phyloP scores from a whole-genome alignment of 2,329 filamentous ascomycete genomes.

The Myotisia sp. region DNA sequence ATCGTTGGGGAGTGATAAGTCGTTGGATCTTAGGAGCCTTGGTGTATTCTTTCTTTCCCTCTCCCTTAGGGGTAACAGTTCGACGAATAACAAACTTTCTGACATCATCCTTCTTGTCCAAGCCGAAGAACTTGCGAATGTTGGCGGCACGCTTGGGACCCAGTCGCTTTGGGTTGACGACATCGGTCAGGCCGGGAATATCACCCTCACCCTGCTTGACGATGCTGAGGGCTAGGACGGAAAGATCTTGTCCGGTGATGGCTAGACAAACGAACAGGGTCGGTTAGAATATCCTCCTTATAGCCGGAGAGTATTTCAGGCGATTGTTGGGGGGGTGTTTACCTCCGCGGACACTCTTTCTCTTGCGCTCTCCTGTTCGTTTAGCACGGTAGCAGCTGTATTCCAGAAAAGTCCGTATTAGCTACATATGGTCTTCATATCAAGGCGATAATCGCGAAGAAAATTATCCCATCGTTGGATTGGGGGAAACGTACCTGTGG shows the following conservation, averaged over 20 bases:
- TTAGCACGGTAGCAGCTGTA: slow-evolving; percentile 97
- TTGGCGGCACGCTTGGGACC: slow-evolving; percentile 99
- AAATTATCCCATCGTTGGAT: too few relatives aligned
- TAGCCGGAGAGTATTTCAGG: not conserved
- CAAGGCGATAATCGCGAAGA: too few relatives aligned
- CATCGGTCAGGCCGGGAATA: slow-evolving; percentile 91
- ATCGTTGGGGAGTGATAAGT: slow-evolving; percentile 96
- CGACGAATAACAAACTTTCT: slow-evolving; percentile 99
- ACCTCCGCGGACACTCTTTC: slow-evolving; percentile 87
- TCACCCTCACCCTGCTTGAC: slow-evolving; percentile 97
- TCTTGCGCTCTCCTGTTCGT: slow-evolving; percentile 96
- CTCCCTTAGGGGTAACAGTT: slow-evolving; percentile 91
- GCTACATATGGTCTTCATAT: slow-evolving; percentile 8
- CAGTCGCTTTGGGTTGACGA: slow-evolving; percentile 96
- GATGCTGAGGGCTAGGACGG: slow-evolving; percentile 84
- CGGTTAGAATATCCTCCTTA: not conserved
- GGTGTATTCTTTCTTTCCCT: slow-evolving; percentile 97
- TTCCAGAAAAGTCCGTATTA: slow-evolving; percentile 3
- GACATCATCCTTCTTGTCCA: slow-evolving; percentile 99
- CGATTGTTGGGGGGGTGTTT: slow-evolving; percentile 10
- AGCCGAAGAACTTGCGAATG: slow-evolving; percentile 98
- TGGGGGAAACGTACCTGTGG: slow-evolving; percentile 62
- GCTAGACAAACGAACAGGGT: slow-evolving; percentile 34
- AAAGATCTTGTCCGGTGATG: slow-evolving; percentile 92
- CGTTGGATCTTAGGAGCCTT: slow-evolving; percentile 99